These are phyloP conservation scores for Flaveria sonorensis DNA, from an alignment of 129 eudicot species.

Conservation along the genomic window DNA sequence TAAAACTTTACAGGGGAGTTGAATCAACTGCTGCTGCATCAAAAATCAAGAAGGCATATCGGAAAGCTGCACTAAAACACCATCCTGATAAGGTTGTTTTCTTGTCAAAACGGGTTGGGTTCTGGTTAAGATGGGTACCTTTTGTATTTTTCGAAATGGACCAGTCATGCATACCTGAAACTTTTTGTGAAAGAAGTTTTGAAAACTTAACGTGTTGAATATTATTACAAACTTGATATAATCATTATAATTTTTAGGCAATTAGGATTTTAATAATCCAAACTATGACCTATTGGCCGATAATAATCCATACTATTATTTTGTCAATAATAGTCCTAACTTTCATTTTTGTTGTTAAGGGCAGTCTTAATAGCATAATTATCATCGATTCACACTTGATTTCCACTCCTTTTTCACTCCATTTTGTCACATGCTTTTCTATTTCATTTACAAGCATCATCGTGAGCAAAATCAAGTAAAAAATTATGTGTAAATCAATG, in stretches of 20 bases:
- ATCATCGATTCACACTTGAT: too few species aligned
- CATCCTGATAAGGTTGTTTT: conserved; percentile 93
- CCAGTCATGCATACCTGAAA: background rate
- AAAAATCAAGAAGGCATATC: conserved; percentile 92
- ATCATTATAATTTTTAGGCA: background rate
- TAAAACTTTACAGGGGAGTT: conserved; percentile 64
- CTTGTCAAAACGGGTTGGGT: conserved; percentile 1
- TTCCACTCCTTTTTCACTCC: too few species aligned
- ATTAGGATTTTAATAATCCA: too few species aligned
- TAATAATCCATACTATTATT: too few species aligned
- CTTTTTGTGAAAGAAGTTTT: background rate
- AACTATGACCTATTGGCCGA: too few species aligned
- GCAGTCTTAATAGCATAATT: too few species aligned
- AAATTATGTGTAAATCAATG: too few species aligned
- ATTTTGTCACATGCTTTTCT: too few species aligned
- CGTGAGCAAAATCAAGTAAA: too few species aligned
- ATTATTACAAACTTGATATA: background rate
- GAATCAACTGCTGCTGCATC: conserved; percentile 73
- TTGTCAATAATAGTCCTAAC: too few species aligned
- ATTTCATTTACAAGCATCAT: too few species aligned
- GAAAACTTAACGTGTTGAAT: background rate
- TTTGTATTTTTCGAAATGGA: background rate
- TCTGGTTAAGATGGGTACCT: background rate
- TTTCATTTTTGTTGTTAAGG: too few species aligned
- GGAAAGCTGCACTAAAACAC: conserved; percentile 95